Evolutionary conservation across 805 yeast species (phyloP).

Genomic region (Scheffersomyces stipitis): DNA sequence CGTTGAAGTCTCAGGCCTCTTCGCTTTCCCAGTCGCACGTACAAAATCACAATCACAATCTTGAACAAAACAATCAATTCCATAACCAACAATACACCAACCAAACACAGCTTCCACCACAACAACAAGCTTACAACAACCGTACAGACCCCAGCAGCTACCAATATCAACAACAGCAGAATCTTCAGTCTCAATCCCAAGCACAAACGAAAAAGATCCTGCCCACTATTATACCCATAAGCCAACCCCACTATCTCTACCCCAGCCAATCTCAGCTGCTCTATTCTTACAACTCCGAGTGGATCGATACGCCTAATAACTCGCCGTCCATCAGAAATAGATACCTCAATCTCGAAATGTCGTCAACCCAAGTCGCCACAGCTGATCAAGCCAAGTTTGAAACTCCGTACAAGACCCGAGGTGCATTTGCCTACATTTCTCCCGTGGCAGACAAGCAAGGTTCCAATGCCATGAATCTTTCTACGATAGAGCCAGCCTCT

Average conservation of each 20-base stretch:
- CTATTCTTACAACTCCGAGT: constrained; percentile 6
- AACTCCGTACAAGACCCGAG: background rate
- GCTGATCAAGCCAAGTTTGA: background rate
- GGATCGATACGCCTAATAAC: constrained; percentile 5
- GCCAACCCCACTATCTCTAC: constrained; percentile 2
- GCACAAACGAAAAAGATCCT: background rate
- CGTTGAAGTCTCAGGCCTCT: too few species aligned
- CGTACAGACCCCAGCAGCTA: too few species aligned
- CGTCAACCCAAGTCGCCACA: background rate
- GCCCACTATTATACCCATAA: background rate
- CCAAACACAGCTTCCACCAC: too few species aligned
- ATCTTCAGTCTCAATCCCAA: background rate
- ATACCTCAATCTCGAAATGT: constrained; percentile 1
- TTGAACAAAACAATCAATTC: too few species aligned
- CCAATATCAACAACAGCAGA: background rate
- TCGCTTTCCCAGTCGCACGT: too few species aligned
- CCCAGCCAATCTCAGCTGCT: constrained; percentile 1
- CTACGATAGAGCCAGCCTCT: background rate
- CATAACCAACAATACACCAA: too few species aligned
- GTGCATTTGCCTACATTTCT: background rate
- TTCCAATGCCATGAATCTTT: background rate
- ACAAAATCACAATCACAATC: too few species aligned
- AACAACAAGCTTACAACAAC: too few species aligned
- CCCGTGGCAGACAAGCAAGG: background rate
- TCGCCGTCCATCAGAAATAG: constrained; percentile 2